These are phyloP conservation scores for Tuber calosporum DNA, from an alignment of 495 filamentous ascomycete genomes.

Conservation along the genomic window DNA sequence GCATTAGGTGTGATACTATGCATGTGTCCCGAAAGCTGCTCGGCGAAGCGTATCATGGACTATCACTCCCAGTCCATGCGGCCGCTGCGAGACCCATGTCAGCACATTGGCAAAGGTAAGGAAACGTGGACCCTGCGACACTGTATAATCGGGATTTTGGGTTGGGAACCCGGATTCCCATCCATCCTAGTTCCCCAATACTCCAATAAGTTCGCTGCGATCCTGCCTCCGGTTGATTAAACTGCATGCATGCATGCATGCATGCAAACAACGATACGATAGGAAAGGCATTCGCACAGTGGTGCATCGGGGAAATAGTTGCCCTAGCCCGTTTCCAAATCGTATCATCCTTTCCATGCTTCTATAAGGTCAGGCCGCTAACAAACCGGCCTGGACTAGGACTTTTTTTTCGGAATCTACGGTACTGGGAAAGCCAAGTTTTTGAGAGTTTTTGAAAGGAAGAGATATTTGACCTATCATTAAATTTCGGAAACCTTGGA, in stretches of 20 bases:
- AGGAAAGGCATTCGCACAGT: neutral
- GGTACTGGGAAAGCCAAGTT: too few species aligned
- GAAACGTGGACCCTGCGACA: neutral
- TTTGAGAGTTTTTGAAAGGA: too few species aligned
- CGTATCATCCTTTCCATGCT: neutral
- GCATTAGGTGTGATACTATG: neutral
- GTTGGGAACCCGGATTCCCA: neutral
- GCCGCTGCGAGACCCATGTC: neutral
- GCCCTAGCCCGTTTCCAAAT: constrained; percentile 1
- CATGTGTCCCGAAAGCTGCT: neutral
- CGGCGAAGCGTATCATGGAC: neutral
- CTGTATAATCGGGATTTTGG: neutral
- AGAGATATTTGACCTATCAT: too few species aligned
- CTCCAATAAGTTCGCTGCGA: neutral
- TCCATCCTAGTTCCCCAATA: neutral
- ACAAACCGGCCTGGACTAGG: too few species aligned
- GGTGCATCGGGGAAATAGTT: neutral
- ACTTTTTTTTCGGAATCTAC: too few species aligned
- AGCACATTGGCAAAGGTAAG: neutral
- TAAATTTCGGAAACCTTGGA: too few species aligned
- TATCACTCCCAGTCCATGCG: neutral
- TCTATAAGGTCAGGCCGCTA: too few species aligned
- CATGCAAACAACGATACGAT: neutral
- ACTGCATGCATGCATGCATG: neutral
- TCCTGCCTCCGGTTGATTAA: neutral